Conservation (phyloP, 129 eudicot species). For the Silybum marianum region DNA sequence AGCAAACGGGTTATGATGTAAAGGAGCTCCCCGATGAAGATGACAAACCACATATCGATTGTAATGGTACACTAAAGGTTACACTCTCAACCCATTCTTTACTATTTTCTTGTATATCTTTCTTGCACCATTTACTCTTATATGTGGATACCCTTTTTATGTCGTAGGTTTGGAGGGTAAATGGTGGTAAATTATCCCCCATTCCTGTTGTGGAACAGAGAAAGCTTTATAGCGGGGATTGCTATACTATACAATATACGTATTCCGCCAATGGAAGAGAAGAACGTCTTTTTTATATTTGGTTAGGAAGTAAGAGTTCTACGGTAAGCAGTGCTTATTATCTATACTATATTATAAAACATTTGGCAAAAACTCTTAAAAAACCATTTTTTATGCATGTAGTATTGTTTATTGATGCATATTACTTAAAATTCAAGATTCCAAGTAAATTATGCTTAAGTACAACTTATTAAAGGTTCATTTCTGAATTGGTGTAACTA, state of each 20-base stretch:
- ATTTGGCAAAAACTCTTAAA: too few relatives aligned
- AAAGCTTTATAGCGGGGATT: conserved; percentile 53
- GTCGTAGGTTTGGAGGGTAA: conserved; percentile 54
- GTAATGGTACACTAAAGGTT: conserved; percentile 56
- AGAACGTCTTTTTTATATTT: conserved; percentile 46
- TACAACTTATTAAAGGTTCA: too few relatives aligned
- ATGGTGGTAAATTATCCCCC: conserved; percentile 34
- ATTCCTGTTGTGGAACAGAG: conserved; percentile 40
- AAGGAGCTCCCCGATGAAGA: conserved; percentile 59
- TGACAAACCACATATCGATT: conserved; percentile 40
- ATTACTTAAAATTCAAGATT: too few relatives aligned
- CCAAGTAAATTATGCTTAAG: too few relatives aligned
- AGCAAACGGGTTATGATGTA: conserved; percentile 52
- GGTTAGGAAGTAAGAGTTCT: conserved; percentile 51
- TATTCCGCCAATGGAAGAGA: conserved; percentile 48
- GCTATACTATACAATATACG: conserved; percentile 50
- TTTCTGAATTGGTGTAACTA: too few relatives aligned
- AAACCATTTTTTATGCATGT: too few relatives aligned
- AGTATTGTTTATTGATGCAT: too few relatives aligned
- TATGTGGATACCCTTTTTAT: background rate
- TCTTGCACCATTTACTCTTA: background rate
- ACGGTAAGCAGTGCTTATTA: conserved; percentile 25
- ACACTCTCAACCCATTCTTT: conserved; percentile 15
- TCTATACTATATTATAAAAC: too few relatives aligned
- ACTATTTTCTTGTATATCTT: conserved; percentile 3